Evolutionary conservation across 352 stramenopile genomes (phyloP).

Genomic region (Phytophthora pseudosyringae): DNA sequence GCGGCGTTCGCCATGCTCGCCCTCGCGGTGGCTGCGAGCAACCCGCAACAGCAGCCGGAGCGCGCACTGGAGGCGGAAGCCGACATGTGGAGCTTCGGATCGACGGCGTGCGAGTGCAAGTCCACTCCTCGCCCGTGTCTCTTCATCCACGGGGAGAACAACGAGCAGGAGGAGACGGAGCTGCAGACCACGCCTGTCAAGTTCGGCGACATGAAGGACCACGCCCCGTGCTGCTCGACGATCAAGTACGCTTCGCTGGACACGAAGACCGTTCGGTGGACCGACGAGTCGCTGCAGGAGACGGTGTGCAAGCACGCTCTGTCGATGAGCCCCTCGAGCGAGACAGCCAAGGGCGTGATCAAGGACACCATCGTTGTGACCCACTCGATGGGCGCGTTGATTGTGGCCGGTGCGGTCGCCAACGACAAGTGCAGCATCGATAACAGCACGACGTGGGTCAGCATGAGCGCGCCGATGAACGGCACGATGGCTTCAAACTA

Average conservation of each 20-base stretch:
- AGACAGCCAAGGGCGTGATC: constrained; percentile 20
- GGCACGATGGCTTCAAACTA: constrained; percentile 57
- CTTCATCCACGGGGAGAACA: constrained; percentile 50
- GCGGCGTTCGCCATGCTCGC: constrained; percentile 16
- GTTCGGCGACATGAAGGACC: constrained; percentile 42
- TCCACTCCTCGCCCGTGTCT: constrained; percentile 45
- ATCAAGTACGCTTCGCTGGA: constrained; percentile 49
- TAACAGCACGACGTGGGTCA: constrained; percentile 50
- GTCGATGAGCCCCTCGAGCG: constrained; percentile 33
- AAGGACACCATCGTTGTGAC: constrained; percentile 52
- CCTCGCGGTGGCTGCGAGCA: constrained; percentile 7
- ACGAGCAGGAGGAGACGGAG: constrained; percentile 21
- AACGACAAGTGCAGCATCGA: constrained; percentile 55
- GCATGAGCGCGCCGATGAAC: constrained; percentile 51
- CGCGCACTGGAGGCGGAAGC: constrained; percentile 25
- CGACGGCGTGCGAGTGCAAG: constrained; percentile 35
- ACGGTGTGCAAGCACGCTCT: constrained; percentile 43
- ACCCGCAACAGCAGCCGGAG: neutral
- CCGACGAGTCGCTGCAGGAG: constrained; percentile 37
- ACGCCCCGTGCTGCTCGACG: constrained; percentile 50
- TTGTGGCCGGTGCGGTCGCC: constrained; percentile 47
- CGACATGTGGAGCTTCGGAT: constrained; percentile 31
- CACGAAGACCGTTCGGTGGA: constrained; percentile 43
- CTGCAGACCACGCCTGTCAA: constrained; percentile 30
- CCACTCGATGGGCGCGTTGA: constrained; percentile 57